Evolutionary conservation across 1,284 basidiomycete genomes (phyloP).

Genomic region (Athelia sp.): DNA sequence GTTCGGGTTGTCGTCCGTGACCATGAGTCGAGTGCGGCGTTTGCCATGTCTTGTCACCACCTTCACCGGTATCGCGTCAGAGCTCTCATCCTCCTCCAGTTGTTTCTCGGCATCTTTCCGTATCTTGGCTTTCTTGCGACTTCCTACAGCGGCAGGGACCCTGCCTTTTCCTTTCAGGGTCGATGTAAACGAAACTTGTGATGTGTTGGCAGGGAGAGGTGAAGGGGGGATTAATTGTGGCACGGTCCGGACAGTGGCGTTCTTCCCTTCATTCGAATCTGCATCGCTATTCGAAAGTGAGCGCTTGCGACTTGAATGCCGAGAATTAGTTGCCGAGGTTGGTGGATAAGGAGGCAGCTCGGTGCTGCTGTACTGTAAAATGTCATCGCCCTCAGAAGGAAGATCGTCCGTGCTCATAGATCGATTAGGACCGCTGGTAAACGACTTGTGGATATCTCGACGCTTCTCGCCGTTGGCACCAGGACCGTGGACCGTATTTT

Average conservation of each 20-base stretch:
- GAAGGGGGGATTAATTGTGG: slow-evolving; percentile 12
- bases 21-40: background rate
- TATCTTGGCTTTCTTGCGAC: slow-evolving; percentile 31
- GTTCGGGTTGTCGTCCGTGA: background rate
- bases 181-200: background rate
- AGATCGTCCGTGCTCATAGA: too few species aligned
- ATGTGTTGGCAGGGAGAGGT: slow-evolving; percentile 14
- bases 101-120: background rate
- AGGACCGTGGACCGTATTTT: slow-evolving; percentile 1
- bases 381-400: too few species aligned
- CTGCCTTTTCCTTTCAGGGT: slow-evolving; percentile 4
- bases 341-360: slow-evolving; percentile 9
- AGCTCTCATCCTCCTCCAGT: background rate
- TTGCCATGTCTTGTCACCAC: too few species aligned
- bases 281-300: slow-evolving; percentile 13
- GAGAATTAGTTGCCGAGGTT: slow-evolving; percentile 7
- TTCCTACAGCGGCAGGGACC: slow-evolving; percentile 4
- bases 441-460: too few species aligned
- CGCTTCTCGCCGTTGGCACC: background rate
- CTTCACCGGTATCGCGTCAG: background rate
- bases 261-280: slow-evolving; percentile 8
- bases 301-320: slow-evolving; percentile 17
- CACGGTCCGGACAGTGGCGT: slow-evolving; percentile 4
- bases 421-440: too few species aligned
- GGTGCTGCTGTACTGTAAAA: background rate